A percentile compares a stretch with the other conserved stretches of the same genome.
phyloP scores from a whole-genome alignment of 257 asterid species.

The Agastache rugosa region DNA sequence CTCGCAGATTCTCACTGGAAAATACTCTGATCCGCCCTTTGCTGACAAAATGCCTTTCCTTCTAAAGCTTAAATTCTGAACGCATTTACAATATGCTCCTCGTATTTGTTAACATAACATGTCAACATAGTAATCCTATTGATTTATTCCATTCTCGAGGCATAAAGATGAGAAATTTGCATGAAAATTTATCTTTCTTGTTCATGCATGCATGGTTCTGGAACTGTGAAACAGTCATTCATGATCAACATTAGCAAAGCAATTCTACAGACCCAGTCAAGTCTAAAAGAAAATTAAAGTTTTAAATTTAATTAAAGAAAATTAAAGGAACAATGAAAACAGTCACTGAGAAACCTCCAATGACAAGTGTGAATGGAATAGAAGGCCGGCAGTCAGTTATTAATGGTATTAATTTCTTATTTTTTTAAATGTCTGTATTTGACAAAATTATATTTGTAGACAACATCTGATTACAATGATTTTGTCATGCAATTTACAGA shows the following conservation, averaged over 20 bases:
- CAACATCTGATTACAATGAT: slow-evolving; percentile 10
- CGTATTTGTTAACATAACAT: slow-evolving; percentile 23
- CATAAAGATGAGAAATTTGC: neutral
- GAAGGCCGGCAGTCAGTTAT: slow-evolving; percentile 7
- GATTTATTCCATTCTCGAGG: slow-evolving; percentile 26
- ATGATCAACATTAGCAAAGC: slow-evolving; percentile 7
- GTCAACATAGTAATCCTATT: slow-evolving; percentile 1
- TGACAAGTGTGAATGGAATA: neutral
- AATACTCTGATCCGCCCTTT: slow-evolving; percentile 83
- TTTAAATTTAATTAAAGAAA: neutral
- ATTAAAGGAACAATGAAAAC: neutral
- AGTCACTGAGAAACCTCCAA: neutral
- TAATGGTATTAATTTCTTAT: neutral
- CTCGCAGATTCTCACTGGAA: slow-evolving; percentile 83
- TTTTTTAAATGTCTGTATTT: neutral
- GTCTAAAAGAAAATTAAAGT: slow-evolving; percentile 32
- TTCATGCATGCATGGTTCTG: neutral
- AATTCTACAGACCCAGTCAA: slow-evolving; percentile 44
- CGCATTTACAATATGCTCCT: slow-evolving; percentile 14
- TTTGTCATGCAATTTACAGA: neutral
- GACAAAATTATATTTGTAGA: neutral
- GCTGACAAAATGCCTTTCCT: slow-evolving; percentile 82
- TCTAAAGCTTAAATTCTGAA: slow-evolving; percentile 69
- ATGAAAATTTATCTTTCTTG: slow-evolving; percentile 24
- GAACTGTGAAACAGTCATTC: neutral